A percentile compares a stretch with the other conserved stretches of the same genome.
phyloP scores from a whole-genome alignment of 2,329 filamentous ascomycete genomes.

The Arthroderma sp. region DNA sequence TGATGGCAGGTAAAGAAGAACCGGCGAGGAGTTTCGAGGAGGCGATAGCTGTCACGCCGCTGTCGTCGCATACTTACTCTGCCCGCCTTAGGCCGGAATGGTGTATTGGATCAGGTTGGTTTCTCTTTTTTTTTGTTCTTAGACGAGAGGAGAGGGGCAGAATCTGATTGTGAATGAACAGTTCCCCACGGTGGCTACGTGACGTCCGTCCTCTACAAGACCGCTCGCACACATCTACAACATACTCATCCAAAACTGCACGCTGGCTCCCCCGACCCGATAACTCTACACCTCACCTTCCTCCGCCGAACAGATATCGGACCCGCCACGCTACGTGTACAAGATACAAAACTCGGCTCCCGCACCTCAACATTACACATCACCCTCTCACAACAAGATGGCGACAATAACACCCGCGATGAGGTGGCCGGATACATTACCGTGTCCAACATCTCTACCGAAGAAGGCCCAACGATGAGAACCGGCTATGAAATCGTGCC shows the following conservation, averaged over 20 bases:
- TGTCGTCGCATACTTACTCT: conserved; percentile 44
- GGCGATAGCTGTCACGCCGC: conserved; percentile 24
- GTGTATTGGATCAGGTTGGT: conserved; percentile 48
- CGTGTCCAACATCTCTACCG: conserved; percentile 47
- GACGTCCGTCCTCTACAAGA: conserved; percentile 48
- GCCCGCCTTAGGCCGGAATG: conserved; percentile 45
- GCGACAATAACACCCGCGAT: conserved; percentile 32
- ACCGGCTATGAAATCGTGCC: conserved; percentile 44
- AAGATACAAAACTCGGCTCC: conserved; percentile 51
- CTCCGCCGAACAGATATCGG: conserved; percentile 50
- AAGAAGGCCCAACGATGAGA: conserved; percentile 43
- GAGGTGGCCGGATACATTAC: conserved; percentile 54
- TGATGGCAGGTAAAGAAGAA: conserved; percentile 1
- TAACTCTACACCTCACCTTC: conserved; percentile 53
- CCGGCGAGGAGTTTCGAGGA: conserved; percentile 20
- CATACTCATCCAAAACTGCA: conserved; percentile 43
- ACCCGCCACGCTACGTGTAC: conserved; percentile 43
- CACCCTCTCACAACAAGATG: conserved; percentile 35
- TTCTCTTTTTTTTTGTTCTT: neutral
- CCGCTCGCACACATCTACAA: conserved; percentile 47
- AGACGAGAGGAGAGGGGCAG: neutral
- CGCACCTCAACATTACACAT: conserved; percentile 53
- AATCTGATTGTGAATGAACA: conserved; percentile 17
- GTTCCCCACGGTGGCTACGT: conserved; percentile 62
- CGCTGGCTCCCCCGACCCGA: conserved; percentile 40